Evolutionary conservation across 129 eudicot species (phyloP), one percentile per base, ranked within the genome.

Genomic region (Centaurea solstitialis): DNA sequence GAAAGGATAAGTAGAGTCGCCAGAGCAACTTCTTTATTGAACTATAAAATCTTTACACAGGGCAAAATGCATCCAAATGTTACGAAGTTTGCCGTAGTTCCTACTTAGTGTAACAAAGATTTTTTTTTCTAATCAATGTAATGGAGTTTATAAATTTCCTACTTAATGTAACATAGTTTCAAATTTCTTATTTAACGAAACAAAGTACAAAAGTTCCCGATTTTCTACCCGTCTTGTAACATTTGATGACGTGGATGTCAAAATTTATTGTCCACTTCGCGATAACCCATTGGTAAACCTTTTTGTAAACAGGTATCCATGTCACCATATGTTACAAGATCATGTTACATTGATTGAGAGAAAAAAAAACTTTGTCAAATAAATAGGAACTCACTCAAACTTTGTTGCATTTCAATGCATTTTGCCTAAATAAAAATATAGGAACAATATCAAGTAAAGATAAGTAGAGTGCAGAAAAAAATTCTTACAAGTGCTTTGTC

Each of bases 401-500:
- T 57, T 57, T 57, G 65, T 57, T 57, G 65, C 65, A 57, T 57
- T n/a, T 57, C 21, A 57, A 57, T 3, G 65, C 23, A 57, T 57
- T 57, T 57, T 57, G 65, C 22, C 65, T 21, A 17, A 7, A 57
- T 6, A 57, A 57, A 39, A 6, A 30, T 62, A 47, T 33, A 50
- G 70, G 18, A 7, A 64, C 22, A 6, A 6, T 57, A 57, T 57
- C 65, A 57, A 57, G 65, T 33, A 33, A 33, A 33, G 37, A 33
- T 33, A 33, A 24, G 53, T 35, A 80, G 20, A 73, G 4, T 41
- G 20, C 20, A 7, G 9, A 83, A 43, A 39, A 18, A 83, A 70
- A 77, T 23, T n/a, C 86, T 83, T 87, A 94, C 98, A 94, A 88
- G 86, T 94, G 98, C 82, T 64, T 80, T 53, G 89, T 87, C 77